Evolutionary conservation across 2,329 filamentous ascomycete species (phyloP), one percentile per base, ranked within the genome.

Genomic region (Aspergillus candidus): DNA sequence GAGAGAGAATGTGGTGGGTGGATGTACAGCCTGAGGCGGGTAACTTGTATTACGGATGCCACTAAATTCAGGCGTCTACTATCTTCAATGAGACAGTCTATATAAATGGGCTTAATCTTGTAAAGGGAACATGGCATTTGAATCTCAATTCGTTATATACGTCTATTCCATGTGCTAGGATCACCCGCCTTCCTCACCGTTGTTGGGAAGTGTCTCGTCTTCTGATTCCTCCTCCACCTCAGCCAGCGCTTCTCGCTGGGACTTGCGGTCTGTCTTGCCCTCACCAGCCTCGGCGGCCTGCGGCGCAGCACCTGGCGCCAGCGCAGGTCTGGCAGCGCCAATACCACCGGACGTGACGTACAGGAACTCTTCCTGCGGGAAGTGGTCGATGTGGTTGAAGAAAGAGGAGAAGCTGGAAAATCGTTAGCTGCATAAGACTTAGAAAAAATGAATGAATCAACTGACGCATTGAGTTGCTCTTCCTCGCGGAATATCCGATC

Each of bases 401-500:
- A 88, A 89, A 33, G 79, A 75, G 56, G 86, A 82, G 67, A 89
- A 89, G 12, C 83, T 87, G 54, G 15, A 11, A 11, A 6, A 1
- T 42, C 6, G 33, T 44, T 48, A 35, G 48, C 38, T 41, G 29
- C 31, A 15, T 32, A 14, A 5, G 13, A 40, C 4, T 6, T 18
- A 18, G 37, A 15, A 50, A 27, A 17, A 4, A 4, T 32, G 7
- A 34, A 27, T 32, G 34, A 30, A 34, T 5, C 33, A 55, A 79
- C 86, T 79, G 75, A 91, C 86, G 86, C 80, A 62, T 91, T 89
- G 52, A 88, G 84, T 63, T 84, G 80, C 68, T 93, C 87, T 66
- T 97, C 93, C 41, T 94, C 84, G 18, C 84, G 78, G 67, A 94
- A 97, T 54, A 97, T 95, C 17, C 88, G 78, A 58, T 86, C 80